Evolutionary conservation across 306 rosid species (phyloP).

Genomic region (Hippophae gyantsensis): DNA sequence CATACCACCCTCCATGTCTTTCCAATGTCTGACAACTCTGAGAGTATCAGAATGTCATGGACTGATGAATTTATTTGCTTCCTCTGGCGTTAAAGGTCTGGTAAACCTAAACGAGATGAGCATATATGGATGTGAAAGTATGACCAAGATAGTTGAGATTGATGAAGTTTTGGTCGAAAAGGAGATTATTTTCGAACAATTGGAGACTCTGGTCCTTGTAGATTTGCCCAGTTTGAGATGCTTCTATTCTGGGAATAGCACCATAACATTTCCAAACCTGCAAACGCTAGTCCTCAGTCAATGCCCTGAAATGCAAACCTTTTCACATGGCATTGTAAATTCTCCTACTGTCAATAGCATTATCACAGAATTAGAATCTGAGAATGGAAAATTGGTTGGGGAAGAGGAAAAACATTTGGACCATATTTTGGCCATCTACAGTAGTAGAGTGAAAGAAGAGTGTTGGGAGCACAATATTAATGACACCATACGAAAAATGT

Average conservation of each 20-base stretch:
- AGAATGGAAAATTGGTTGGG: too few relatives aligned
- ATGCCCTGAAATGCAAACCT: conserved; percentile 3
- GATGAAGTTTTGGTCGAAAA: not conserved
- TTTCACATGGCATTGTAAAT: not conserved
- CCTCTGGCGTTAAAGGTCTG: not conserved
- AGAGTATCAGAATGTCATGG: not conserved
- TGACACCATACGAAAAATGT: too few relatives aligned
- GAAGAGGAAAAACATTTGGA: too few relatives aligned
- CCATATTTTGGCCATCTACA: too few relatives aligned
- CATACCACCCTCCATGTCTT: not conserved
- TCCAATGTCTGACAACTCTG: not conserved
- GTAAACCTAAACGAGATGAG: not conserved
- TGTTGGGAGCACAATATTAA: too few relatives aligned
- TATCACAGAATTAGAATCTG: too few relatives aligned
- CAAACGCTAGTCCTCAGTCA: not conserved
- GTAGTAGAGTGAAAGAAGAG: too few relatives aligned
- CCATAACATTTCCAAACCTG: not conserved
- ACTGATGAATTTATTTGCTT: not conserved
- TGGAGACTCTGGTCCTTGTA: not conserved
- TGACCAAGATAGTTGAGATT: not conserved
- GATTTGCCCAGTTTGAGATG: not conserved
- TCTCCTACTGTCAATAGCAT: too few relatives aligned
- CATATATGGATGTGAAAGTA: not conserved
- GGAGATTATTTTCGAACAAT: not conserved
- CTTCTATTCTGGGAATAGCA: not conserved